A percentile compares a stretch with the other conserved stretches of the same genome.
Conservation (phyloP, 768 basidiomycete species). For the Termitomyces sp. region DNA sequence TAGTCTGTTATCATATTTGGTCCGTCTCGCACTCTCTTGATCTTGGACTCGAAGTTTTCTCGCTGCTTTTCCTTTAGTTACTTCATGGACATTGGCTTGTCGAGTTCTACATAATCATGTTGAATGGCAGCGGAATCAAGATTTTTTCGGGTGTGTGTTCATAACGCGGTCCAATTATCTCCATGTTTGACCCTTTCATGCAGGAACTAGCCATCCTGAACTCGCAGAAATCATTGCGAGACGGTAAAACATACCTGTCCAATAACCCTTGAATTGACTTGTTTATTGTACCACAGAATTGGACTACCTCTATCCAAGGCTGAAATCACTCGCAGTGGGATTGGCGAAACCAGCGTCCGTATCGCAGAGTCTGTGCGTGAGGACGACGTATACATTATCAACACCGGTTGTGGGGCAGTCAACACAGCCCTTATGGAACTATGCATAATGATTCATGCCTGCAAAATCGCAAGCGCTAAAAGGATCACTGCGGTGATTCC, state of each 20-base stretch:
- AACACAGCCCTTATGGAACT: constrained; percentile 97
- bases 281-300: constrained; percentile 51
- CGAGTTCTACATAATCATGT: constrained; percentile 26
- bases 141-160: constrained; percentile 52
- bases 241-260: constrained; percentile 52
- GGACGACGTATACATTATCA: constrained; percentile 98
- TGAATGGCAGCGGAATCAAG: constrained; percentile 56
- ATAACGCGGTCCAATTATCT: background rate
- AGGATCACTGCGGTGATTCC: constrained; percentile 98
- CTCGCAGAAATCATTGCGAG: constrained; percentile 91
- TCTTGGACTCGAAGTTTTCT: too few species aligned
- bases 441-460: constrained; percentile 98
- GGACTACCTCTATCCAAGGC: constrained; percentile 87
- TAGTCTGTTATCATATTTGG: background rate
- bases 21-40: background rate
- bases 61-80: background rate
- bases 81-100: constrained; percentile 6
- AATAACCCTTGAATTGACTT: constrained; percentile 16
- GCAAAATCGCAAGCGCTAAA: constrained; percentile 98
- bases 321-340: constrained; percentile 82
- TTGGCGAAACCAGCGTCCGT: constrained; percentile 89
- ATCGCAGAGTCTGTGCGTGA: constrained; percentile 96
- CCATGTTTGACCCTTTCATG: constrained; percentile 5
- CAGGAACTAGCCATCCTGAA: constrained; percentile 94
- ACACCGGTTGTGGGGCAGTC: constrained; percentile 81